These are phyloP conservation scores for Paraphaeosphaeria minitans DNA, from an alignment of 2,329 filamentous ascomycete species.

Conservation along the genomic window DNA sequence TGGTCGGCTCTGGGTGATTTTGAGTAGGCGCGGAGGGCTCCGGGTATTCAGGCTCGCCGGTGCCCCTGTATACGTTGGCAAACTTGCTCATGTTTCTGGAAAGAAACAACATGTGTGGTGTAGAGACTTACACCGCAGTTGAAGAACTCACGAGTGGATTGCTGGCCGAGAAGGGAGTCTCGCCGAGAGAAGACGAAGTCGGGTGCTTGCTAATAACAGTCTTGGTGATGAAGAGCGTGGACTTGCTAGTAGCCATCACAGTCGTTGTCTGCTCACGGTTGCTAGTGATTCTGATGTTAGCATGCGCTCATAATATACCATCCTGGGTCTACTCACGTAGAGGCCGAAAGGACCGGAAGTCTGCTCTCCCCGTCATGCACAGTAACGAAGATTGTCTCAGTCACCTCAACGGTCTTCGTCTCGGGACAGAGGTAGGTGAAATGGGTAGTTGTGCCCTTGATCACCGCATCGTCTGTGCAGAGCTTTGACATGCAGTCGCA, in stretches of 20 bases:
- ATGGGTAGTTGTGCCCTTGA: constrained; percentile 10
- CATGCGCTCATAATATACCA: neutral
- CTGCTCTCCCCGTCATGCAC: constrained; percentile 3
- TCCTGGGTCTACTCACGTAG: neutral
- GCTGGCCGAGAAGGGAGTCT: neutral
- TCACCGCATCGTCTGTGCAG: constrained; percentile 6
- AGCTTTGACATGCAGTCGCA: constrained; percentile 9
- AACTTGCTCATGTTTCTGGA: no score
- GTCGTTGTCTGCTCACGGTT: constrained; percentile 2
- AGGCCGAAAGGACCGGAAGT: neutral
- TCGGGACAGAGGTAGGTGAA: constrained; percentile 15
- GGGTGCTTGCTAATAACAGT: neutral
- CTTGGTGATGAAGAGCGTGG: constrained; percentile 3
- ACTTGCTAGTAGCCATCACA: neutral
- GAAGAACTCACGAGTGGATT: neutral
- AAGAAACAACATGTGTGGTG: no score
- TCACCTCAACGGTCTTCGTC: constrained; percentile 3
- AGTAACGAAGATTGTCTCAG: constrained; percentile 11
- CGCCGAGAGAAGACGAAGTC: neutral
- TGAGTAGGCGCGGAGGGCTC: neutral
- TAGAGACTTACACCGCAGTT: neutral
- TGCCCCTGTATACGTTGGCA: neutral
- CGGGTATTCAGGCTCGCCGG: neutral
- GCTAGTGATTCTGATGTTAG: neutral
- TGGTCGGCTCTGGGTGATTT: neutral